Base-by-base conservation (phyloP, 495 filamentous ascomycete genomes). In the Penicillium coffeae region DNA sequence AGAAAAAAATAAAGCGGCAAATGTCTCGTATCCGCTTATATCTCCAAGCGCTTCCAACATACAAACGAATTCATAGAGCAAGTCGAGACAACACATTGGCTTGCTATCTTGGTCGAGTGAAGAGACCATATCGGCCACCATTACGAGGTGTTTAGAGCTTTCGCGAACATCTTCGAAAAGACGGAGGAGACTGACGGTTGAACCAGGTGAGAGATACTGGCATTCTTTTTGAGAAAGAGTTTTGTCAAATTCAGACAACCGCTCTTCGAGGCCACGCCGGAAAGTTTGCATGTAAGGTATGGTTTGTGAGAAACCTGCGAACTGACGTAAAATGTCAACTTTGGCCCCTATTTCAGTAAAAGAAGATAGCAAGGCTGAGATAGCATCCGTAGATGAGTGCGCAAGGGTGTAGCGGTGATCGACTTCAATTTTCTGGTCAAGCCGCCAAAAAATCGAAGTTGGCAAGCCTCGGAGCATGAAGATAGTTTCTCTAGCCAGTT, bases 401-500 rank as follows among this genome's bases (percentile, higher is more conserved):
- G 55, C 53, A 25, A 79, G 56, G 0, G 51, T 56, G 55, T 72
- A 73, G 33, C 58, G 58, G 21, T 60, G 62, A 46, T 68, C 68
- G 15, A 75, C 44, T 27, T 59, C 66, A 10, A 74, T 55, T 1
- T 61, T 60, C 13, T 70, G 55, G 25, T 80, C 73, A 27, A 68
- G 39, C 7, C 62, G 61, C 60, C 56, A 55, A 47, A 87, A 95
- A 5, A 95, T 62, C 15, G 80, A 84, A 0, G 88, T 94, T 30
- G 84, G 80, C 15, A 95, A 69, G 0, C 89, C 90, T 25, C 80
- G 76, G 1, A 97, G 78, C 89, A 95, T 92, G 53, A 87, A 91
- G 1, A 95, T 70, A 1, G 81, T 74, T 54, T 97, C 91, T 35
- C 91, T 83, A 25, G 91, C 71, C 3, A 82, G 62, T 46, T 92